Evolutionary conservation across 2,329 filamentous ascomycete genomes (phyloP).

Genomic region (Clonostachys chloroleuca): DNA sequence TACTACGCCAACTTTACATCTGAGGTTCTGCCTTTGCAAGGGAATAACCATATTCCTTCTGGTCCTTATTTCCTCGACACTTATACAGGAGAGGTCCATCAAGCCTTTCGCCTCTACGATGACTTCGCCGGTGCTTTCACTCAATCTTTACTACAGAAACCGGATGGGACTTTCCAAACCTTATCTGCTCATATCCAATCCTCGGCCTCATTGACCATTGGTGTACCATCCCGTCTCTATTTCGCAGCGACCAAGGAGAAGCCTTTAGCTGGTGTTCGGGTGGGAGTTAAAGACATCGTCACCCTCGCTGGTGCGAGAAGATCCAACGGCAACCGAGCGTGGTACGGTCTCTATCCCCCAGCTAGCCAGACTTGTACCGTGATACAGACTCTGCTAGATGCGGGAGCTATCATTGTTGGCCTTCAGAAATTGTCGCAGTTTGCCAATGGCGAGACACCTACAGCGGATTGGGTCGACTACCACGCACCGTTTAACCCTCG

Average conservation of each 20-base stretch:
- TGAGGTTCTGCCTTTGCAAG: too few species aligned
- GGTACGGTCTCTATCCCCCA: conserved; percentile 45
- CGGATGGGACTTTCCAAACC: not conserved
- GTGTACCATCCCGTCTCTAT: conserved; percentile 54
- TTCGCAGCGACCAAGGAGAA: conserved; percentile 38
- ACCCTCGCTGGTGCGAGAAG: conserved; percentile 50
- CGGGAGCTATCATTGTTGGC: conserved; percentile 46
- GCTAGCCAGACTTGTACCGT: conserved; percentile 39
- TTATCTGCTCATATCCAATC: not conserved
- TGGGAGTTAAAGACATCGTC: conserved; percentile 57
- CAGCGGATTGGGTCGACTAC: conserved; percentile 33
- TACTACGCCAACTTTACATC: too few species aligned
- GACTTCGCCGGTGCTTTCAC: conserved; percentile 11
- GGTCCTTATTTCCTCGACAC: conserved; percentile 11
- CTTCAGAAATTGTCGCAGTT: conserved; percentile 39
- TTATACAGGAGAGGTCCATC: conserved; percentile 3
- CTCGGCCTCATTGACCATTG: conserved; percentile 13
- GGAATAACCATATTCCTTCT: not conserved
- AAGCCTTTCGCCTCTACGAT: conserved; percentile 13
- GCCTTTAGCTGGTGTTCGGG: conserved; percentile 49
- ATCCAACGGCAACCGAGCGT: conserved; percentile 50
- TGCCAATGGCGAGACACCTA: conserved; percentile 32
- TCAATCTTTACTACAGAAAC: conserved; percentile 2
- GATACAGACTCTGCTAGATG: conserved; percentile 52
- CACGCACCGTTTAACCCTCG: conserved; percentile 18